Percentiles rank a stretch among this genome's conserved stretches.
Conservation (phyloP, 2,329 filamentous ascomycete genomes). For the Fusarium pilosicola region DNA sequence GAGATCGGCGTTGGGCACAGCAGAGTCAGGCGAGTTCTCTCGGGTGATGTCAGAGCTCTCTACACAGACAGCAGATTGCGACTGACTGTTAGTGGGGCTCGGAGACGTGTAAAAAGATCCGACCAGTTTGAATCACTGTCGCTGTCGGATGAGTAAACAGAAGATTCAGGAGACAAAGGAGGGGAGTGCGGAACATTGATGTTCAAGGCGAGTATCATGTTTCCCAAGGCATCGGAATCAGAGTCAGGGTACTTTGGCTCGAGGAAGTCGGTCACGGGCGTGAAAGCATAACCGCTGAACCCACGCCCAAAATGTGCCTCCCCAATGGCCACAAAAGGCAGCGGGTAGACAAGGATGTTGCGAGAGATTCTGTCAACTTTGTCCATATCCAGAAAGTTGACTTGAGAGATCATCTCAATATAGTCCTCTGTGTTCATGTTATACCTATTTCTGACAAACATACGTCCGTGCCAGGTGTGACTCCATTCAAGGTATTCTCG, state of each 20-base stretch:
- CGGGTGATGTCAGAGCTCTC: neutral
- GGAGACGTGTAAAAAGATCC: too few relatives aligned
- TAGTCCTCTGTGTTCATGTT: neutral
- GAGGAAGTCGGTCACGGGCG: neutral
- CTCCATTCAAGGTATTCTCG: neutral
- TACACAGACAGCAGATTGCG: rapidly evolving
- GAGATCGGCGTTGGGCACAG: neutral
- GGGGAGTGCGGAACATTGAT: neutral
- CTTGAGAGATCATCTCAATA: neutral
- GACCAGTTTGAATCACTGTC: neutral
- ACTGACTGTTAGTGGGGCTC: neutral
- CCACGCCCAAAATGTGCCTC: neutral
- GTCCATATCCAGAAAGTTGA: neutral
- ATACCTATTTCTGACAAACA: rapidly evolving
- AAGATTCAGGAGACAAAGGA: neutral
- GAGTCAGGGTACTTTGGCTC: neutral
- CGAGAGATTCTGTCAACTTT: neutral
- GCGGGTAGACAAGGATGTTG: neutral
- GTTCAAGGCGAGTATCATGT: neutral
- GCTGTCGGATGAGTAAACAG: neutral
- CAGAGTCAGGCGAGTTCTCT: neutral
- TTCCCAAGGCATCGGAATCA: neutral
- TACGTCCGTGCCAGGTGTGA: neutral
- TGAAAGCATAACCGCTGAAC: neutral
- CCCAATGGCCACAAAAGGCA: neutral